Evolutionary conservation across 805 yeast genomes (phyloP), one percentile per base, ranked within the genome.

Genomic region (Metschnikowia continentalis): DNA sequence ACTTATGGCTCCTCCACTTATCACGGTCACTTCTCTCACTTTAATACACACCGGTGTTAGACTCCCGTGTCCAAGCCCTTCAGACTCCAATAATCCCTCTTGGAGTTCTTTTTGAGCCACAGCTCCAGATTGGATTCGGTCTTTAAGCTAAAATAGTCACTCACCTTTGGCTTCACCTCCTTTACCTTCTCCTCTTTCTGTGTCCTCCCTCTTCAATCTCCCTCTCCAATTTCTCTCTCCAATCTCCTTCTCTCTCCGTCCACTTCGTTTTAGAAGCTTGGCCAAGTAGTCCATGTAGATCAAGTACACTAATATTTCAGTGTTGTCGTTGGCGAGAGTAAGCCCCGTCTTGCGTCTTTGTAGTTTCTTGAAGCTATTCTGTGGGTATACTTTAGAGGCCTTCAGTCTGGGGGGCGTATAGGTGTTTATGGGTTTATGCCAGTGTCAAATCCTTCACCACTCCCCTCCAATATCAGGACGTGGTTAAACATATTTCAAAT

Each of bases 211-310:
- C 14, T 37, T 36, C 30, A 42, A 20, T 8, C 15, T 17, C 17
- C 17, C 2, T 17, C 17, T 17, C 17, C 17, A 17, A 17, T 17
- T 38, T 32, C 7, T 26, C 35, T 36, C 40, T 47, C 32, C 13
- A n/a, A 22, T 14, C 46, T 32, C 49, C 40, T 44, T 2, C 20
- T 47, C 35, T 20, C 49, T 78, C 64, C 3, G 79, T 15, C 50
- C 57, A 17, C 50, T 57, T 76, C 51, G 74, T 76, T 15, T 62
- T 61, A 20, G 61, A 57, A 80, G 65, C 35, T 62, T 71, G 55
- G 67, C 65, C 48, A 80, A 52, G 57, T 79, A 81, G 36, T 77
- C 68, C 35, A 78, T 61, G 50, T 79, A 79, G 41, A 80, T 70
- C 47, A 81, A 58, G 48, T 79, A 74, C 19, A 80, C 56, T 48